Percentiles rank a stretch among this genome's conserved stretches.
phyloP scores from a whole-genome alignment of 2,329 filamentous ascomycete species.

The Sodiomyces alkalinus region DNA sequence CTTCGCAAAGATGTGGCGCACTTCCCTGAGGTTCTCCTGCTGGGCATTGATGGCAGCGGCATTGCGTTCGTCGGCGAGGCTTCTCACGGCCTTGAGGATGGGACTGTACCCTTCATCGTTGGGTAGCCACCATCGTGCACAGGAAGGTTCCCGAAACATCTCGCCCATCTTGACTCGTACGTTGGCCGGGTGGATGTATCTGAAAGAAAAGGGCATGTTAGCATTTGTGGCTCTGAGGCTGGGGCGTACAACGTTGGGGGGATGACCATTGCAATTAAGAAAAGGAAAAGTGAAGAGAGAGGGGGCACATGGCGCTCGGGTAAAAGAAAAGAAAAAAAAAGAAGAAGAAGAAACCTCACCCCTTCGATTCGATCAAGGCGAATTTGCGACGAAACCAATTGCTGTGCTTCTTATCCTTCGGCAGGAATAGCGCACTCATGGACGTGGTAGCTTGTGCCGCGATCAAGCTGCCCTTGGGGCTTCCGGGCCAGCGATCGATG shows the following conservation, averaged over 20 bases:
- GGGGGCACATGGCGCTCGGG: too few species aligned
- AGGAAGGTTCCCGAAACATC: conserved; percentile 55
- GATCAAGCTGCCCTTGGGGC: conserved; percentile 55
- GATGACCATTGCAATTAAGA: too few species aligned
- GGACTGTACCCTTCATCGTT: conserved; percentile 61
- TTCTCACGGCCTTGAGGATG: conserved; percentile 61
- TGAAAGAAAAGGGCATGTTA: conserved; percentile 19
- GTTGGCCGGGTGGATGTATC: conserved; percentile 67
- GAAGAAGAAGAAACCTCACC: conserved; percentile 38
- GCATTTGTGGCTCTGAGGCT: too few species aligned
- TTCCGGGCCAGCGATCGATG: conserved; percentile 55
- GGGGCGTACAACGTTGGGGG: too few species aligned
- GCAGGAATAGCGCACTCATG: conserved; percentile 67
- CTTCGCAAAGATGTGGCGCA: conserved; percentile 58
- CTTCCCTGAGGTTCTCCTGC: conserved; percentile 54
- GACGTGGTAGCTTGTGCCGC: conserved; percentile 62
- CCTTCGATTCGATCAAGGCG: conserved; percentile 60
- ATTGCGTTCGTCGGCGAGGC: conserved; percentile 67
- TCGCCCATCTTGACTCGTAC: conserved; percentile 64
- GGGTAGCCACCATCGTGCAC: conserved; percentile 79
- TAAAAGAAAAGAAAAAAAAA: conserved; percentile 3
- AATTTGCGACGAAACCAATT: conserved; percentile 73
- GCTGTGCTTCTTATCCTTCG: conserved; percentile 53
- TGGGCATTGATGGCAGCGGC: conserved; percentile 40
- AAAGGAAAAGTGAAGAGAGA: conserved; percentile 1